Evolutionary conservation across 2,329 filamentous ascomycete species (phyloP).

Genomic region (Neodidymelliopsis sp.): DNA sequence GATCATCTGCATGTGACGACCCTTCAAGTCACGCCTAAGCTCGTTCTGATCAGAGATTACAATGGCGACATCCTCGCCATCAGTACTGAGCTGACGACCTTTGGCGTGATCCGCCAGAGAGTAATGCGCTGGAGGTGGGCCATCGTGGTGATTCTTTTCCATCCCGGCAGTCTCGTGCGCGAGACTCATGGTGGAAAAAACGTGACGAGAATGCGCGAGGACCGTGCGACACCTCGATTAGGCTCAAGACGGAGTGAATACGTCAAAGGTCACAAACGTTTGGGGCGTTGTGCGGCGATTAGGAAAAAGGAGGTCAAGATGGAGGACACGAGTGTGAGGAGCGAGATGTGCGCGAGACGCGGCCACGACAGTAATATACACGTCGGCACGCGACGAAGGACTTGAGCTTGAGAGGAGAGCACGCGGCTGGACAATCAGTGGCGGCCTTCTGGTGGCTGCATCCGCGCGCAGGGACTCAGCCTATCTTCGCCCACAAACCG

Average conservation of each 20-base stretch:
- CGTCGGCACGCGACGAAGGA: constrained; percentile 5
- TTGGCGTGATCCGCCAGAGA: constrained; percentile 4
- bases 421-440: constrained; percentile 7
- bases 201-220: not conserved
- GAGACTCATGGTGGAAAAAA: not conserved
- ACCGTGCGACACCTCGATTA: not conserved
- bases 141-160: constrained; percentile 1
- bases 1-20: constrained; percentile 66
- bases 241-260: not conserved
- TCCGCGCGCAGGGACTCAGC: constrained; percentile 1
- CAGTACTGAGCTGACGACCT: constrained; percentile 4
- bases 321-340: not conserved
- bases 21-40: constrained; percentile 48
- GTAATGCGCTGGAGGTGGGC: not conserved
- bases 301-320: not conserved
- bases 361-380: constrained; percentile 9
- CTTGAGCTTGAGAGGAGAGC: not conserved
- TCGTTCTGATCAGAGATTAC: constrained; percentile 4
- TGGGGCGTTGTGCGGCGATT: not conserved
- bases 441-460: constrained; percentile 8
- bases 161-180: constrained; percentile 8
- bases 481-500: constrained; percentile 5
- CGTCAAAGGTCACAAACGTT: not conserved
- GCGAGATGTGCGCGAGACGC: not conserved
- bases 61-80: constrained; percentile 6